A percentile compares a stretch with the other conserved stretches of the same genome.
Evolutionary conservation across 108 stramenopile genomes (phyloP).

Genomic region (Chaetoceros muelleri): DNA sequence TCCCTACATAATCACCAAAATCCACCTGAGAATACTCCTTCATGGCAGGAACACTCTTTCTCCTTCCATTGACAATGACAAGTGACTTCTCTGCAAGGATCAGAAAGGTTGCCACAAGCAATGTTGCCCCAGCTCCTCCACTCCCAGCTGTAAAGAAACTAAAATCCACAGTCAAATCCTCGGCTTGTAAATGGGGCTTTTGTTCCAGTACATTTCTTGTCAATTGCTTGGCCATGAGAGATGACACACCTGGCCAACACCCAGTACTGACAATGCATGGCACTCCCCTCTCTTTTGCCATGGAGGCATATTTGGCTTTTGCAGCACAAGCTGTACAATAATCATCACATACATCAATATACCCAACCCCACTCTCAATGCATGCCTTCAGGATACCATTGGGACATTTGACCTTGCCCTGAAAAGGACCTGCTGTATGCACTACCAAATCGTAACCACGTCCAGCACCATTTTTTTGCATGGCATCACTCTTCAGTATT

Average conservation of each 20-base stretch:
- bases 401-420: slow-evolving; percentile 36
- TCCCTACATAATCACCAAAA: slow-evolving; percentile 41
- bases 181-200: slow-evolving; percentile 10
- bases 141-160: slow-evolving; percentile 77
- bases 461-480: too few relatives aligned
- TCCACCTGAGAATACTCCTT: slow-evolving; percentile 16
- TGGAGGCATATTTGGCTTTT: slow-evolving; percentile 19
- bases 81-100: slow-evolving; percentile 59
- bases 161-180: slow-evolving; percentile 37
- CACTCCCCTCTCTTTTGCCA: slow-evolving; percentile 22
- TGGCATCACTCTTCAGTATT: background rate
- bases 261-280: slow-evolving; percentile 27
- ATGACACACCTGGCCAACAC: slow-evolving; percentile 39
- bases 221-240: slow-evolving; percentile 30
- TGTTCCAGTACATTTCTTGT: slow-evolving; percentile 5
- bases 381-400: slow-evolving; percentile 38
- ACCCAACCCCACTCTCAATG: slow-evolving; percentile 33
- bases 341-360: slow-evolving; percentile 85
- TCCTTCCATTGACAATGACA: slow-evolving; percentile 34
- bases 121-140: slow-evolving; percentile 75
- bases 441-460: slow-evolving; percentile 35
- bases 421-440: slow-evolving; percentile 83
- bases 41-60: slow-evolving; percentile 30
- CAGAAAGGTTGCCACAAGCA: slow-evolving; percentile 74
- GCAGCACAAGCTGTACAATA: slow-evolving; percentile 52